Percentiles rank a stretch among this genome's conserved stretches.
These are phyloP conservation scores for Borovskyia barvae DNA, from an alignment of 208 protist species.

Conservation along the genomic window DNA sequence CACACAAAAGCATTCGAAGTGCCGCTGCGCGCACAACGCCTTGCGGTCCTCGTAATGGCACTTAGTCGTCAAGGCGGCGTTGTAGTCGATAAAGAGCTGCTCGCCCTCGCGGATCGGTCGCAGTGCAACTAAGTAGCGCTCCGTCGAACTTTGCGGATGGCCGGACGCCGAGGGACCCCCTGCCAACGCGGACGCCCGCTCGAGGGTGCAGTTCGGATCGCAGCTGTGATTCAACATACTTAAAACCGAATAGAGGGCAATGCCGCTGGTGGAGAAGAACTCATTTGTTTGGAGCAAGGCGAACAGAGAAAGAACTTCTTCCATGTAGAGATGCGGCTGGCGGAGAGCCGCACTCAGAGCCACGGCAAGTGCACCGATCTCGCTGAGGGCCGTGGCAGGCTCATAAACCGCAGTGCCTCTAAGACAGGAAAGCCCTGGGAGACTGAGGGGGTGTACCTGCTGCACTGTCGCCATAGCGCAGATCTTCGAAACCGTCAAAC, in stretches of 20 bases:
- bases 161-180: background rate
- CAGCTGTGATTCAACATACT: constrained; percentile 90
- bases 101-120: constrained; percentile 76
- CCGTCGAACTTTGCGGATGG: constrained; percentile 16
- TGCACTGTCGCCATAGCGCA: constrained; percentile 78
- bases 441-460: constrained; percentile 68
- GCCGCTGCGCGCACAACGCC: constrained; percentile 74
- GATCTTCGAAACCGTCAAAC: constrained; percentile 73
- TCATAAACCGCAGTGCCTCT: constrained; percentile 78
- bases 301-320: constrained; percentile 84
- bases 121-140: constrained; percentile 47
- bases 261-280: constrained; percentile 50
- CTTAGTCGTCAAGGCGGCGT: constrained; percentile 57
- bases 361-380: constrained; percentile 74
- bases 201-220: constrained; percentile 74
- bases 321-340: constrained; percentile 83
- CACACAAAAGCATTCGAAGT: constrained; percentile 86
- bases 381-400: constrained; percentile 59
- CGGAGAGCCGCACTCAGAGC: constrained; percentile 53
- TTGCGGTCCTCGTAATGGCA: constrained; percentile 73
- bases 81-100: constrained; percentile 90
- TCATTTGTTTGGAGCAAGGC: constrained; percentile 87
- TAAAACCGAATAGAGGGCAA: constrained; percentile 65
- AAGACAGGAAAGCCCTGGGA: constrained; percentile 44
- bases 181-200: constrained; percentile 20